Percentiles rank a stretch among this genome's conserved stretches.
These are phyloP conservation scores for Ulmus americana DNA, from an alignment of 331 rosid genomes.

Conservation along the genomic window DNA sequence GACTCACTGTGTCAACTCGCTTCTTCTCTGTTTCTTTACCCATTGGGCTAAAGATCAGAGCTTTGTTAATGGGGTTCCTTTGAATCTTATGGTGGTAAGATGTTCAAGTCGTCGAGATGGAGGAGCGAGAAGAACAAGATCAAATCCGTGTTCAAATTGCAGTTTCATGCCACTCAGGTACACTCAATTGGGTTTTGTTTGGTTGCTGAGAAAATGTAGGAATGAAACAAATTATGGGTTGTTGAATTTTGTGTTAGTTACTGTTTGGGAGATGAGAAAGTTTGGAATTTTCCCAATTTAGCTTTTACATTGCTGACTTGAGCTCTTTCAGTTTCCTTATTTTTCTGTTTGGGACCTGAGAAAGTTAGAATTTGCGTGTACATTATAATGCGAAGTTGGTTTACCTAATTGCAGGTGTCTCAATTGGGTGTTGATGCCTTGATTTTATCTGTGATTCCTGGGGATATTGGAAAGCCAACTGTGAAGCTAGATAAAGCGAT, in stretches of 20 bases:
- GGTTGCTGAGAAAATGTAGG: conserved; percentile 21
- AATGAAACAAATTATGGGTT: conserved; percentile 3
- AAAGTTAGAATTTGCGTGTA: conserved; percentile 14
- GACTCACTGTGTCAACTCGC: conserved; percentile 23
- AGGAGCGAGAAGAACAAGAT: conserved; percentile 74
- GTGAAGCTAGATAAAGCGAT: conserved; percentile 52
- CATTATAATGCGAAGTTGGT: background rate
- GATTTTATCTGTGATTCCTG: conserved; percentile 64
- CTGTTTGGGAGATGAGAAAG: no score
- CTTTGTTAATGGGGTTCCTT: conserved; percentile 25
- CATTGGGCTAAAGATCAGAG: conserved; percentile 26
- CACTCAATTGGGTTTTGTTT: conserved; percentile 25
- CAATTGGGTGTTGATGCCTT: conserved; percentile 61
- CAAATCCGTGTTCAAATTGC: conserved; percentile 70
- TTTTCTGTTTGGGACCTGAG: background rate
- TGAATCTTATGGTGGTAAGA: conserved; percentile 29
- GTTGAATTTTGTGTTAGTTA: no score
- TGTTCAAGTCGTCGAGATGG: conserved; percentile 92
- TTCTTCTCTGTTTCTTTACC: conserved; percentile 13
- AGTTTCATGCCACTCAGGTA: conserved; percentile 80
- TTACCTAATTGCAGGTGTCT: conserved; percentile 50
- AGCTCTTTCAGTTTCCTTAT: no score
- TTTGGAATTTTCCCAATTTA: no score
- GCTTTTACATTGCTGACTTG: background rate
- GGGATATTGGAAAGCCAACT: conserved; percentile 73